These are phyloP conservation scores for Hura crepitans DNA, from an alignment of 441 rosid species.

Conservation along the genomic window DNA sequence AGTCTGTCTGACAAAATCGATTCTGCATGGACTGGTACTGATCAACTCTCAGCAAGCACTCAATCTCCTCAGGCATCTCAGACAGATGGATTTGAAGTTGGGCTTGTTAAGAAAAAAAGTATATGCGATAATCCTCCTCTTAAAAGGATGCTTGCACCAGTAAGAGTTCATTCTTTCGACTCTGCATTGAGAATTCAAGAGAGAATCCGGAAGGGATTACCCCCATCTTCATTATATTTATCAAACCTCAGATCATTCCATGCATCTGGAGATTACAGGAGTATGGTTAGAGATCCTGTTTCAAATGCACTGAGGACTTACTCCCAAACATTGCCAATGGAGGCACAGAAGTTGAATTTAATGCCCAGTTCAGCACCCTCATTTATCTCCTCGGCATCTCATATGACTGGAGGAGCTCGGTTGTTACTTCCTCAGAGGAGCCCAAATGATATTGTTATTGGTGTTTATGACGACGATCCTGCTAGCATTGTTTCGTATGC, in stretches of 20 bases:
- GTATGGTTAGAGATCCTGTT: constrained; percentile 79
- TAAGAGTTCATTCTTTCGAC: constrained; percentile 80
- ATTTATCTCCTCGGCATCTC: constrained; percentile 55
- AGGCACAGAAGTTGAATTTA: constrained; percentile 63
- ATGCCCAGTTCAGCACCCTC: constrained; percentile 44
- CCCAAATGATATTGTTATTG: constrained; percentile 54
- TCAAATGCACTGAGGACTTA: constrained; percentile 52
- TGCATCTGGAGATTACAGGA: constrained; percentile 79
- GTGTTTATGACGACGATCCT: constrained; percentile 84
- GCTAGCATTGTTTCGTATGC: constrained; percentile 84
- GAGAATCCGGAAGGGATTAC: constrained; percentile 51
- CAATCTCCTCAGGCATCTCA: constrained; percentile 30
- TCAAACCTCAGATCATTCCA: constrained; percentile 70
- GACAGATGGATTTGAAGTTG: constrained; percentile 36
- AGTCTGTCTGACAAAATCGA: constrained; percentile 82
- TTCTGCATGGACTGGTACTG: constrained; percentile 90
- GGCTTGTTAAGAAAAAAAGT: constrained; percentile 24
- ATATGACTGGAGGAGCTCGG: constrained; percentile 70
- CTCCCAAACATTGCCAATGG: constrained; percentile 59
- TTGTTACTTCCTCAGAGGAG: constrained; percentile 57
- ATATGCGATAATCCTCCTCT: constrained; percentile 35
- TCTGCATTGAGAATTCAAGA: constrained; percentile 72
- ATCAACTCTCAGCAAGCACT: constrained; percentile 34
- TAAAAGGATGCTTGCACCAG: constrained; percentile 48
- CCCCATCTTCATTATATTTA: constrained; percentile 56